phyloP scores from a whole-genome alignment of 371 early-diverging fungal species.

The Capillidium heterosporum region DNA sequence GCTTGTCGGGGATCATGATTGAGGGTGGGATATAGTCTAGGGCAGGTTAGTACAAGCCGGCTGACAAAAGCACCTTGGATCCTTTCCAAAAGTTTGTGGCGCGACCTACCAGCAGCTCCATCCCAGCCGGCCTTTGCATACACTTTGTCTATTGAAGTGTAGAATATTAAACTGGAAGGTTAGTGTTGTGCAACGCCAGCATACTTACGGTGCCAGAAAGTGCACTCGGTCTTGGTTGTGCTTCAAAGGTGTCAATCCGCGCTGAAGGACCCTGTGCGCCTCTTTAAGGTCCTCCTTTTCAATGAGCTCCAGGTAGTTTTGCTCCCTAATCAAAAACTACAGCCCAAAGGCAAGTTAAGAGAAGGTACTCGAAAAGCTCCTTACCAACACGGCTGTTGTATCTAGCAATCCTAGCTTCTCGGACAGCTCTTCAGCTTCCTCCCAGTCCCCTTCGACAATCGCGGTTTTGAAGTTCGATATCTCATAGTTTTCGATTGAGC shows the following conservation, averaged over 20 bases:
- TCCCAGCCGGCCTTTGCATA: slow-evolving; percentile 53
- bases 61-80: slow-evolving; percentile 32
- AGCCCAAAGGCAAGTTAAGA: not conserved
- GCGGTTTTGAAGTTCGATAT: slow-evolving; percentile 35
- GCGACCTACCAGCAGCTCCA: slow-evolving; percentile 50
- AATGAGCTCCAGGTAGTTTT: slow-evolving; percentile 67
- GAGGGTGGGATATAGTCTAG: slow-evolving; percentile 55
- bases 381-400: slow-evolving; percentile 10
- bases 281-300: slow-evolving; percentile 31
- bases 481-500: slow-evolving; percentile 33
- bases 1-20: slow-evolving; percentile 67
- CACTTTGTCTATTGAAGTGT: slow-evolving; percentile 34
- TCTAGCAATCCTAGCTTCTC: slow-evolving; percentile 18
- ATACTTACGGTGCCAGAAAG: slow-evolving; percentile 16
- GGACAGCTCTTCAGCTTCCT: slow-evolving; percentile 29
- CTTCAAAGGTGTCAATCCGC: slow-evolving; percentile 51
- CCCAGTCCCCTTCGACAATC: slow-evolving; percentile 60
- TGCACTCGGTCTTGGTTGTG: slow-evolving; percentile 37
- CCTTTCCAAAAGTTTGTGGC: slow-evolving; percentile 35
- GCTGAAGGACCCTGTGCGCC: slow-evolving; percentile 47
- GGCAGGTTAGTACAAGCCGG: not conserved
- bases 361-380: not conserved
- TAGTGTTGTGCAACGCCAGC: not conserved
- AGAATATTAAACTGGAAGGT: slow-evolving; percentile 34
- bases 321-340: slow-evolving; percentile 48